A percentile compares a stretch with the other conserved stretches of the same genome.
phyloP scores from a whole-genome alignment of 2,329 filamentous ascomycete species.

The Salinomyces thailandicus region DNA sequence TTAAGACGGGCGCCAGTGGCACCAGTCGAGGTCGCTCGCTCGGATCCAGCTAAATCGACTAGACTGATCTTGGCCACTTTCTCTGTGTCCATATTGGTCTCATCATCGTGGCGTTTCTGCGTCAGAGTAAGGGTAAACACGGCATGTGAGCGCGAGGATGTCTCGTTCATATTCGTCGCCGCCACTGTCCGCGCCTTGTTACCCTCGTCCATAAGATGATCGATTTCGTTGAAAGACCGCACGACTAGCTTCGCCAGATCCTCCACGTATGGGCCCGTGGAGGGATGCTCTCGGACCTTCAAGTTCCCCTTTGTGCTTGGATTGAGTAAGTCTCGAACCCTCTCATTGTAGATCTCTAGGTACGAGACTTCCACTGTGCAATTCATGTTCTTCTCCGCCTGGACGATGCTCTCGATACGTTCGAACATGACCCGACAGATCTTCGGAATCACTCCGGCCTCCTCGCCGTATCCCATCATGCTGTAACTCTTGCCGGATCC shows the following conservation, averaged over 20 bases:
- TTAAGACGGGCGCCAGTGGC: conserved; percentile 91
- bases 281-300: conserved; percentile 94
- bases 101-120: conserved; percentile 80
- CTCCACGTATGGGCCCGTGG: conserved; percentile 94
- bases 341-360: conserved; percentile 97
- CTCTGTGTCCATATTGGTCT: conserved; percentile 95
- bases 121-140: conserved; percentile 95
- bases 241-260: conserved; percentile 93
- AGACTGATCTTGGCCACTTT: conserved; percentile 97
- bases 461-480: conserved; percentile 98
- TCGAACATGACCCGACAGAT: conserved; percentile 98
- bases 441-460: conserved; percentile 87
- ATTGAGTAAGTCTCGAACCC: conserved; percentile 89
- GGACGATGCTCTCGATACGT: conserved; percentile 59
- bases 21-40: conserved; percentile 92
- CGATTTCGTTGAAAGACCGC: conserved; percentile 86
- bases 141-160: conserved; percentile 92
- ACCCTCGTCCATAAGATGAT: conserved; percentile 96
- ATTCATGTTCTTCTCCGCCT: conserved; percentile 62
- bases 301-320: conserved; percentile 92
- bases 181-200: conserved; percentile 98
- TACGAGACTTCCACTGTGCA: conserved; percentile 98
- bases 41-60: conserved; percentile 94
- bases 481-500: conserved; percentile 98
- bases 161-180: conserved; percentile 99